These are phyloP conservation scores for Fusarium dlaminii DNA, from an alignment of 2,329 filamentous ascomycete genomes.

Conservation along the genomic window DNA sequence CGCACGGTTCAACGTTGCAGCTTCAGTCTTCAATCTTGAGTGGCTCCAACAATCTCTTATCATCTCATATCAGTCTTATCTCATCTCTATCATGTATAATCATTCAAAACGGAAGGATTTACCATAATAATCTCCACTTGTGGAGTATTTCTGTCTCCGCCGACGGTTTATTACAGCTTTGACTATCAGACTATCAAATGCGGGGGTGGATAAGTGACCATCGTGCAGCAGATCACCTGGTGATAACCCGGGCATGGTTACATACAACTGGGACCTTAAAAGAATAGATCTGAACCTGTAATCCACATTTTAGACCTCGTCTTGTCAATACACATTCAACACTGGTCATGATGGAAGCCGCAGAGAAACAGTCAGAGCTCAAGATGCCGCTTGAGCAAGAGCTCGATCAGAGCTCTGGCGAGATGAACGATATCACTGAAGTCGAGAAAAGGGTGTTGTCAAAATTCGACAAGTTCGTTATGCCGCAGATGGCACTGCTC, in stretches of 20 bases:
- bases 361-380: neutral
- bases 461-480: slow-evolving; percentile 43
- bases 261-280: neutral
- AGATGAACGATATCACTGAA: neutral
- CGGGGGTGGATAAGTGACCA: slow-evolving; percentile 16
- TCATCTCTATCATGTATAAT: neutral
- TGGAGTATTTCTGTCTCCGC: neutral
- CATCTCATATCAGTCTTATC: neutral
- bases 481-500: slow-evolving; percentile 41
- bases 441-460: slow-evolving; percentile 25
- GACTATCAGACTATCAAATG: slow-evolving; percentile 3
- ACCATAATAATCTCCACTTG: neutral
- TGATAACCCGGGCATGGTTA: neutral
- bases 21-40: fast-evolving
- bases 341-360: neutral
- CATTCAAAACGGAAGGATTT: neutral
- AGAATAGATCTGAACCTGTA: neutral
- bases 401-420: neutral
- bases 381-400: neutral
- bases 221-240: neutral
- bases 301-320: neutral
- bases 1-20: fast-evolving
- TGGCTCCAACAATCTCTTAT: neutral
- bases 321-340: neutral
- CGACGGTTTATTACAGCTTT: neutral